Conservation (phyloP, 768 basidiomycete species). For the Agrocybe praecox region DNA sequence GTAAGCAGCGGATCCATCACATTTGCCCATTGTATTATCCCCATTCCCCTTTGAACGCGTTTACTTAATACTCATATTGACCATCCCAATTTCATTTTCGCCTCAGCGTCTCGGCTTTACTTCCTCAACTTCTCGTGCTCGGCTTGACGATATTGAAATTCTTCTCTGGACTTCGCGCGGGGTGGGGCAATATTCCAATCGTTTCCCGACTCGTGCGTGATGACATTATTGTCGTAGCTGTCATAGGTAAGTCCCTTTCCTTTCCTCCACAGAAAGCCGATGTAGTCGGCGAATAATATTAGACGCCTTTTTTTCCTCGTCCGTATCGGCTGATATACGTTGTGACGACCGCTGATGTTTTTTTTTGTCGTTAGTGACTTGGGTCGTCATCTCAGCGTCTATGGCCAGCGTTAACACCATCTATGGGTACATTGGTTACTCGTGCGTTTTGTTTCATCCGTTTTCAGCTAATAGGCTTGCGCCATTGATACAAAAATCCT, state of each 20-base stretch:
- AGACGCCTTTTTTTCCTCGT: background rate
- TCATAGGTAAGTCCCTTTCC: slow-evolving; percentile 16
- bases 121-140: slow-evolving; percentile 18
- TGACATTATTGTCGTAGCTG: slow-evolving; percentile 18
- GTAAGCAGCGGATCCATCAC: too few species aligned
- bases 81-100: background rate
- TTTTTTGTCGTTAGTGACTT: slow-evolving; percentile 6
- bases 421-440: slow-evolving; percentile 22
- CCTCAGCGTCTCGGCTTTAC: slow-evolving; percentile 13
- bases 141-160: slow-evolving; percentile 21
- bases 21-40: background rate
- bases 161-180: slow-evolving; percentile 16
- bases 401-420: slow-evolving; percentile 17
- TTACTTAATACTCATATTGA: background rate
- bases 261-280: background rate
- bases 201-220: slow-evolving; percentile 21
- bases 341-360: background rate
- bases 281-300: background rate
- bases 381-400: slow-evolving; percentile 17
- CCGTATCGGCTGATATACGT: background rate
- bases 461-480: slow-evolving; percentile 24
- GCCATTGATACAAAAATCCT: slow-evolving; percentile 1
- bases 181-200: slow-evolving; percentile 20
- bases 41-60: background rate
- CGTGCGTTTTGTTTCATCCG: slow-evolving; percentile 20